Base-by-base conservation (phyloP, 2,329 filamentous ascomycete genomes). In the Cladophialophora bantiana region DNA sequence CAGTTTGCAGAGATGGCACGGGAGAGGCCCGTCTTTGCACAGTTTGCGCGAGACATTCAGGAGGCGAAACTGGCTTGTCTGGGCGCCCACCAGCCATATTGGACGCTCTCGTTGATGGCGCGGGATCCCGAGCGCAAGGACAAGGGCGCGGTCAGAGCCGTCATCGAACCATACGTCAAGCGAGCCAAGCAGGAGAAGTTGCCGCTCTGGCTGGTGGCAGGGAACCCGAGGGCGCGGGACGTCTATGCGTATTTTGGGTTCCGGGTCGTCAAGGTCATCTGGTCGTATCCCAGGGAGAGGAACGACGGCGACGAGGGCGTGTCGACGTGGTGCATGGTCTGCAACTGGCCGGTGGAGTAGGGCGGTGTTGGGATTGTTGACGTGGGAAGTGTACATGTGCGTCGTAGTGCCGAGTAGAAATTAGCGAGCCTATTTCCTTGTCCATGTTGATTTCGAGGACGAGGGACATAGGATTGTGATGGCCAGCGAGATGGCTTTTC, bases 231-330 rank as follows among this genome's bases (percentile, higher is more conserved):
- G 48, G 71, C 71, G 6, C 64, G 67, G 48, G 68, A 72, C 58
- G 62, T 73, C 15, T 73, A 73, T 62, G 58, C 38, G 40, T 68
- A 70, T 58, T 70, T 69, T 45, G 71, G 71, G 3, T 73, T 72
- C 58, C 18, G 67, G n/a, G 59, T 69, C 12, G 67, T 71, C 4
- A 48, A 58, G 26, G 52, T 62, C 13, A 38, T 67, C 13, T 64
- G 48, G 48, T 65, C 65, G 38, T 61, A 45, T 45, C 59, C 60
- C 3, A 15, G 18, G 31, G 38, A 40, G 31, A 57, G 36, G 34
- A 32, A 4, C 4, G 62, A 60, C 3, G 59, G 40, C 12, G 58
- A 52, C 42, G 32, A 31, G 9, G 65, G 52, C 1, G 57, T 70
- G n/a, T 50, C 52, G 20, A 62, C 45, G 9, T 70, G 65, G 68